These are phyloP conservation scores for Aspergillus versicolor DNA, from an alignment of 2,329 filamentous ascomycete genomes.

Conservation along the genomic window DNA sequence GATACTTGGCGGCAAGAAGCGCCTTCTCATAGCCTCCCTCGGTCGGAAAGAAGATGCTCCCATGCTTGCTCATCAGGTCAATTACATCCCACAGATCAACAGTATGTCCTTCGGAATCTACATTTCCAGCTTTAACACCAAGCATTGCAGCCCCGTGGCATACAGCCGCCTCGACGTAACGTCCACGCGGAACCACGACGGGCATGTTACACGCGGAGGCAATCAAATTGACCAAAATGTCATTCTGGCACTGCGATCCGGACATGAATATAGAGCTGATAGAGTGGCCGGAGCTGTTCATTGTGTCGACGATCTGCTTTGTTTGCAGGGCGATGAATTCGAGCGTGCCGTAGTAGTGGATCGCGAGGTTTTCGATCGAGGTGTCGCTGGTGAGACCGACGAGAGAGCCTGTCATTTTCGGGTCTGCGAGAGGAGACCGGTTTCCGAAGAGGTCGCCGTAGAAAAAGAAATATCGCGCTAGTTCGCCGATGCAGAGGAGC, in stretches of 20 bases:
- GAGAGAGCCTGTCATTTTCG: conserved; percentile 87
- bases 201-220: too few species aligned
- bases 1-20: conserved; percentile 84
- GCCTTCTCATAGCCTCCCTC: conserved; percentile 21
- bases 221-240: conserved; percentile 67
- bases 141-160: too few species aligned
- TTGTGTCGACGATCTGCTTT: conserved; percentile 86
- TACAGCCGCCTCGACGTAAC: too few species aligned
- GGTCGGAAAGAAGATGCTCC: too few species aligned
- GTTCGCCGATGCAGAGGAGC: conserved; percentile 62
- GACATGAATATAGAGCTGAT: conserved; percentile 98
- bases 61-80: too few species aligned
- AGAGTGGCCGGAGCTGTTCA: conserved; percentile 86
- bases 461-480: conserved; percentile 95
- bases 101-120: too few species aligned
- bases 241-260: conserved; percentile 94
- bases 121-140: too few species aligned
- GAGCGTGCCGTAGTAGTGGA: conserved; percentile 93
- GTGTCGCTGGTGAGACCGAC: conserved; percentile 86
- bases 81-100: too few species aligned
- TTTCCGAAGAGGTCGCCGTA: conserved; percentile 98
- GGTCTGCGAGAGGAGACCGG: conserved; percentile 86
- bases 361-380: conserved; percentile 78
- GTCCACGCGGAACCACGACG: too few species aligned
- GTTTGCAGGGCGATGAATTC: conserved; percentile 98